Evolutionary conservation across 106 monocot genomes (phyloP), one percentile per base, ranked within the genome.

Genomic region (Dendrobium chrysotoxum): DNA sequence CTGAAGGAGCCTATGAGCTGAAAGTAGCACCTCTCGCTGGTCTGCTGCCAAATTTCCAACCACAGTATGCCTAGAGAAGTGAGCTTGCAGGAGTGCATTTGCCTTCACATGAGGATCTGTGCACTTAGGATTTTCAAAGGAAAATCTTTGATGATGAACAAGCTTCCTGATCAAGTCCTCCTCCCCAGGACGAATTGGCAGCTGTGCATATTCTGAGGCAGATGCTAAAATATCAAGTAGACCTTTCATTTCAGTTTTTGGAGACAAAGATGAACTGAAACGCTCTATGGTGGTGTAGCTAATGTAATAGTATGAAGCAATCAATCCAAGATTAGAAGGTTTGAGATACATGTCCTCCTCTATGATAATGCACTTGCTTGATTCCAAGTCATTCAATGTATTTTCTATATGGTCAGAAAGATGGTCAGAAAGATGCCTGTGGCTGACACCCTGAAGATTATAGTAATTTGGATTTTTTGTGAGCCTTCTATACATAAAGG

Each of bases 311-410:
- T 99, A 95, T 21, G 99, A 99, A 79, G 99, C 99, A 64, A 99
- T 95, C 74, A 95, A 74, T 10, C 99, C 99, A 78, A 91, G 93
- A 82, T 99, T 99, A 28, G 84, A 84, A 44, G 99, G 79, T 72
- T 93, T 95, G 72, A 99, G 91, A 86, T 90, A 92, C 92, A 98
- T 91, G 75, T 99, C 95, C 42, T 99, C 99, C 77, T 95, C 95
- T 35, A 99, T 87, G 53, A 90, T 72, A 39, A 95, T 83, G 79
- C 99, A 99, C 64, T 99, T 95, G 81, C 95, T 99, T 35, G 91
- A 84, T 73, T 99, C 99, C 71, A 99, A 77, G 75, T 93, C 95
- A 79, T 78, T 87, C 83, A 99, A 79, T 20, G 87, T 81, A 72
- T 86, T 90, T 78, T 99, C 99, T 38, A 99, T 83, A 8, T 91